Evolutionary conservation across 129 eudicot species (phyloP).

Genomic region (Tagetes patula): DNA sequence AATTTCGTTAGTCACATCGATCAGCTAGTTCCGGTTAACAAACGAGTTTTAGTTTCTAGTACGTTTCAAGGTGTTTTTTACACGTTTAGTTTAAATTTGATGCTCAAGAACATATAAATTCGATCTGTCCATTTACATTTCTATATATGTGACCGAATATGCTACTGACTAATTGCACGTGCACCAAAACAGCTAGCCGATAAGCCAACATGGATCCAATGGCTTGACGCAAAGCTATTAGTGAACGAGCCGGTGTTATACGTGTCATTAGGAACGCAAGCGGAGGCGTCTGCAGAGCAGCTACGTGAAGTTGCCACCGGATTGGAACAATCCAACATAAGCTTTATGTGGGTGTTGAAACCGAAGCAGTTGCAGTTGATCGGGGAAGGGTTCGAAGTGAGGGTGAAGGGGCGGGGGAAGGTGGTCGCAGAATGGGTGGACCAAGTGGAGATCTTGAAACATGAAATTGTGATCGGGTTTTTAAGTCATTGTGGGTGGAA

Average conservation of each 20-base stretch:
- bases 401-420: constrained; percentile 45
- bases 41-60: too few relatives aligned
- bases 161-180: background rate
- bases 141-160: background rate
- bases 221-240: constrained; percentile 43
- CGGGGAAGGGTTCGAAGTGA: constrained; percentile 32
- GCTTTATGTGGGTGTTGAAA: constrained; percentile 55
- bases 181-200: background rate
- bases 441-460: constrained; percentile 44
- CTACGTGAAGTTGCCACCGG: constrained; percentile 50
- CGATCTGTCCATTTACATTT: too few relatives aligned
- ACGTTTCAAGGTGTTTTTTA: too few relatives aligned
- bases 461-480: constrained; percentile 46
- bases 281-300: constrained; percentile 43
- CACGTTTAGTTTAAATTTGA: too few relatives aligned
- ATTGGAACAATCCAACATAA: constrained; percentile 43
- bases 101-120: too few relatives aligned
- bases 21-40: too few relatives aligned
- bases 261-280: constrained; percentile 68
- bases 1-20: too few relatives aligned
- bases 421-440: constrained; percentile 65
- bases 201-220: constrained; percentile 37
- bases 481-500: constrained; percentile 78
- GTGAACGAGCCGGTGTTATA: constrained; percentile 45
- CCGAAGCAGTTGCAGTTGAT: constrained; percentile 16